Evolutionary conservation across 179 eudicot genomes (phyloP).

Genomic region (Actinidia polygama): DNA sequence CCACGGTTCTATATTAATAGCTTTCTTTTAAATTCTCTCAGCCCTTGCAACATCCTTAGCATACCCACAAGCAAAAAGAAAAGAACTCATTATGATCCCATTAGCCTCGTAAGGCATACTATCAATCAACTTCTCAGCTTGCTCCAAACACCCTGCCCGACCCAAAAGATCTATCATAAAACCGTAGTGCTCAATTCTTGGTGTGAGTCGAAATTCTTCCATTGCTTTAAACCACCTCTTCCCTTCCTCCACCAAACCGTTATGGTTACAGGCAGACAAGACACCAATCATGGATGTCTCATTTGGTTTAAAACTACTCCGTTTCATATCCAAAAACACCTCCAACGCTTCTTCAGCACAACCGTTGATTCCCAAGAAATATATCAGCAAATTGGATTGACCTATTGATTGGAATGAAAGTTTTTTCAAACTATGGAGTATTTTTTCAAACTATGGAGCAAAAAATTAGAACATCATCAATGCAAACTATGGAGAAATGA

Average conservation of each 20-base stretch:
- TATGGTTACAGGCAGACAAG: conserved; percentile 78
- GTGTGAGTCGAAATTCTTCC: conserved; percentile 45
- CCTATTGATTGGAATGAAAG: no score
- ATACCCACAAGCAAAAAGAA: conserved; percentile 67
- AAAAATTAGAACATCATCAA: no score
- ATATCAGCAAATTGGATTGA: no score
- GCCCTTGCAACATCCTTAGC: conserved; percentile 61
- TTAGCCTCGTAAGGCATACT: conserved; percentile 72
- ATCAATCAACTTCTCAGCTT: conserved; percentile 65
- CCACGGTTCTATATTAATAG: conserved; percentile 41
- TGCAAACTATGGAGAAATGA: no score
- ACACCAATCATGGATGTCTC: conserved; percentile 71
- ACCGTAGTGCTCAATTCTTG: conserved; percentile 74
- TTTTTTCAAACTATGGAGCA: no score
- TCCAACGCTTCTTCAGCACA: conserved; percentile 61
- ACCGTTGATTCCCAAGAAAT: conserved; percentile 75
- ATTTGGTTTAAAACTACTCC: conserved; percentile 48
- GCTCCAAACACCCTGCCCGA: conserved; percentile 69
- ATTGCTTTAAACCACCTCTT: conserved; percentile 58
- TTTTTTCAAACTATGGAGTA: no score
- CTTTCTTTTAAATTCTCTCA: conserved; percentile 51
- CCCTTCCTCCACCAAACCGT: conserved; percentile 83
- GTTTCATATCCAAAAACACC: conserved; percentile 59
- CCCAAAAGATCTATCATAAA: conserved; percentile 76
- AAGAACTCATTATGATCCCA: conserved; percentile 67